These are phyloP conservation scores for Canavalia gladiata DNA, from an alignment of 306 rosid species.

Conservation along the genomic window DNA sequence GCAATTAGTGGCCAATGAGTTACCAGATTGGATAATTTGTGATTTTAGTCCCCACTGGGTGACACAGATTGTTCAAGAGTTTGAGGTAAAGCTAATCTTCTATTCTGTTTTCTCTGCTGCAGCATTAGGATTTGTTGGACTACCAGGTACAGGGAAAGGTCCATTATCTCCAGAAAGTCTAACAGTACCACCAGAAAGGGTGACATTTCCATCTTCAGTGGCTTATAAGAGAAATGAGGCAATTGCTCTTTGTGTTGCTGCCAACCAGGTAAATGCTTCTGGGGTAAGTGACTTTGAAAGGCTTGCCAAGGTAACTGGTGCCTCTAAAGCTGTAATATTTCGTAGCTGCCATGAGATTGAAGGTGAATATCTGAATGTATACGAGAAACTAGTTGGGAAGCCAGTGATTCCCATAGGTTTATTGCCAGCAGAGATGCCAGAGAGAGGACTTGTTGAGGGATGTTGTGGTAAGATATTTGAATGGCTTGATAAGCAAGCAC, in stretches of 20 bases:
- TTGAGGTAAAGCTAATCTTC: not conserved
- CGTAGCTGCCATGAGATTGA: constrained; percentile 50
- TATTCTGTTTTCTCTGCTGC: constrained; percentile 23
- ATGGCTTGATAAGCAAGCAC: constrained; percentile 57
- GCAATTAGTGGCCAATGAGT: not conserved
- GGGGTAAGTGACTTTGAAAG: constrained; percentile 29
- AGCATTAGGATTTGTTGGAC: constrained; percentile 20
- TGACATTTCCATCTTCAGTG: constrained; percentile 41
- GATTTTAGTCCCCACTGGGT: constrained; percentile 38
- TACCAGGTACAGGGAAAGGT: not conserved
- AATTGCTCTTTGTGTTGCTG: not conserved
- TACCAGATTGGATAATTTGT: constrained; percentile 49
- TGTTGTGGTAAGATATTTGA: constrained; percentile 35
- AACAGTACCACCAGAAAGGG: constrained; percentile 29
- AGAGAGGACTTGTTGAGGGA: not conserved
- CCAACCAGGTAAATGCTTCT: not conserved
- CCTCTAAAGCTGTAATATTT: constrained; percentile 34
- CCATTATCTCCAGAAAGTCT: constrained; percentile 26
- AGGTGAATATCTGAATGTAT: constrained; percentile 47
- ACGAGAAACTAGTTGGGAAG: constrained; percentile 36
- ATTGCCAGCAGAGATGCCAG: constrained; percentile 47
- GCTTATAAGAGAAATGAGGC: constrained; percentile 31
- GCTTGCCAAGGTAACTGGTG: not conserved
- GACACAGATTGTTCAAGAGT: constrained; percentile 29
- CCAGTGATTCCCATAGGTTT: constrained; percentile 59